These are phyloP conservation scores for Fusarium miscanthi DNA, from an alignment of 2,329 filamentous ascomycete species.

Conservation along the genomic window DNA sequence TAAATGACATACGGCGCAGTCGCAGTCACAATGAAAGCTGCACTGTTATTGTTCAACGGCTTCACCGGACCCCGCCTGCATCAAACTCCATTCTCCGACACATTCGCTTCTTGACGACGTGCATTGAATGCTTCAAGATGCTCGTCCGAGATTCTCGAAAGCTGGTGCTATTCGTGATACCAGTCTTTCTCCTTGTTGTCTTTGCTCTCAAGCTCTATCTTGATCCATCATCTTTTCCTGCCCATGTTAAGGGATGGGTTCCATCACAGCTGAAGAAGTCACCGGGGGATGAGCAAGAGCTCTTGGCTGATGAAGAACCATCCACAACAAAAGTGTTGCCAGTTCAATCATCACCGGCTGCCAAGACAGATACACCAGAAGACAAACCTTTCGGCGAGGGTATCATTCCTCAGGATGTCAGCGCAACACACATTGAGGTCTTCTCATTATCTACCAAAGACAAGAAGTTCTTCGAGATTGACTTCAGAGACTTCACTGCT, in stretches of 20 bases:
- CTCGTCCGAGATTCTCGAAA: conserved; percentile 49
- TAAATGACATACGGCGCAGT: background rate
- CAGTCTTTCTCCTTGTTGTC: conserved; percentile 47
- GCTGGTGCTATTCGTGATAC: conserved; percentile 46
- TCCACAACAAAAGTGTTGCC: background rate
- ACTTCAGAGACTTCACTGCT: conserved; percentile 55
- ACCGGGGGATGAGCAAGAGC: background rate
- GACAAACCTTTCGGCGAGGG: background rate
- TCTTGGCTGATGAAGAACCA: background rate
- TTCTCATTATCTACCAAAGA: conserved; percentile 60
- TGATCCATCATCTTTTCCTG: conserved; percentile 4
- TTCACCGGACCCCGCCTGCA: background rate
- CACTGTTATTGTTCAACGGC: conserved; percentile 1
- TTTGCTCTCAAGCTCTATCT: conserved; percentile 41
- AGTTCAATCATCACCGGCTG: background rate
- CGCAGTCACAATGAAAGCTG: background rate
- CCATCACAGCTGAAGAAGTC: conserved; percentile 13
- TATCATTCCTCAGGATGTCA: conserved; percentile 3
- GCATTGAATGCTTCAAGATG: conserved; percentile 42
- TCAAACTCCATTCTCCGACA: conserved; percentile 1
- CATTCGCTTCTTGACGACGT: background rate
- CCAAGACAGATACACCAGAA: background rate
- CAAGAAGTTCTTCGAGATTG: conserved; percentile 61
- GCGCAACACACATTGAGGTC: conserved; percentile 51
- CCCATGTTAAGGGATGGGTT: conserved; percentile 10